Evolutionary conservation across 2,329 filamentous ascomycete species (phyloP).

Genomic region (Pyrenochaeta sp.): DNA sequence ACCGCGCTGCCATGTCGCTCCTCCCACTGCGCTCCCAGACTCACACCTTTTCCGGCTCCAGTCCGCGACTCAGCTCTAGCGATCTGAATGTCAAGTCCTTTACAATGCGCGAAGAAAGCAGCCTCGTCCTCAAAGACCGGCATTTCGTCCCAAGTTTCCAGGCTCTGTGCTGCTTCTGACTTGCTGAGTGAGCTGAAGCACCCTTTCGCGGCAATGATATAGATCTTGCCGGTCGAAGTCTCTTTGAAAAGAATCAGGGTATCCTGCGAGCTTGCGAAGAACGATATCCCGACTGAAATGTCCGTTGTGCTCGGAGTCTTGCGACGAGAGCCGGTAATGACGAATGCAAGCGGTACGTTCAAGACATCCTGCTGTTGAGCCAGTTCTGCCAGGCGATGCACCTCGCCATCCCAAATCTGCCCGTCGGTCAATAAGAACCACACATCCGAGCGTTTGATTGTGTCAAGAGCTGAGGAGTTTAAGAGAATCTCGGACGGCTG

Average conservation of each 20-base stretch:
- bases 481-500: constrained; percentile 30
- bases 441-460: constrained; percentile 34
- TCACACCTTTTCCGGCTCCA: constrained; percentile 16
- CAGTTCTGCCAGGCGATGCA: constrained; percentile 28
- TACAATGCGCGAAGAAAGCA: constrained; percentile 26
- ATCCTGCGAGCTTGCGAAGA: constrained; percentile 42
- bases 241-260: constrained; percentile 46
- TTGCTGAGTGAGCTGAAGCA: constrained; percentile 34
- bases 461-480: constrained; percentile 18
- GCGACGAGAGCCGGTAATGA: constrained; percentile 30
- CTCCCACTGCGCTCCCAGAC: constrained; percentile 36
- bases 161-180: constrained; percentile 22
- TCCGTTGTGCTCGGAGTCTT: constrained; percentile 31
- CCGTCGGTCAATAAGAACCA: constrained; percentile 48
- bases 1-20: constrained; percentile 15
- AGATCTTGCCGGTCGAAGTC: constrained; percentile 25
- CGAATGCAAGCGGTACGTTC: constrained; percentile 33
- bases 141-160: constrained; percentile 31
- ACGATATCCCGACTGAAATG: constrained; percentile 46
- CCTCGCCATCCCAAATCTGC: constrained; percentile 30
- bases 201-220: constrained; percentile 43
- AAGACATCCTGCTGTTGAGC: constrained; percentile 27
- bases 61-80: constrained; percentile 22
- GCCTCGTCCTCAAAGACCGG: constrained; percentile 25
- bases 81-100: constrained; percentile 23